Conservation (phyloP, 2,329 filamentous ascomycete genomes). For the Chalaropsis thielavioides region DNA sequence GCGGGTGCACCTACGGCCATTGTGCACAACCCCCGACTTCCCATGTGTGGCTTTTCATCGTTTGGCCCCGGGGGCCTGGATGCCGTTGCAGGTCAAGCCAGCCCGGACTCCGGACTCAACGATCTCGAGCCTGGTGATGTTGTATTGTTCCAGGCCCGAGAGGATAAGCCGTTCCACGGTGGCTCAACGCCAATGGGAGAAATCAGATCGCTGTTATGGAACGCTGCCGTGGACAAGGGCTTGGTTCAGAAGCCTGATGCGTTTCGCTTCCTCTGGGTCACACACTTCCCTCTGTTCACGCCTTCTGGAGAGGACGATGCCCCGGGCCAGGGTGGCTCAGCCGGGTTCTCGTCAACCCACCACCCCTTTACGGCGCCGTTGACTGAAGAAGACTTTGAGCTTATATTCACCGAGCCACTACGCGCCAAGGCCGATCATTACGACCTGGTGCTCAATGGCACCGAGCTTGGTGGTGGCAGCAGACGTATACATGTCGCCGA, state of each 20-base stretch:
- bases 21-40: conserved; percentile 57
- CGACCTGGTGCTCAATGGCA: conserved; percentile 87
- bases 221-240: conserved; percentile 48
- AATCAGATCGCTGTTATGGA: conserved; percentile 55
- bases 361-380: conserved; percentile 92
- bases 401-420: conserved; percentile 58
- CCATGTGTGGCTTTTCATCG: conserved; percentile 60
- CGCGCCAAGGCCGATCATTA: conserved; percentile 74
- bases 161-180: conserved; percentile 48
- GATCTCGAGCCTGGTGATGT: conserved; percentile 57
- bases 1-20: conserved; percentile 71
- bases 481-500: conserved; percentile 75
- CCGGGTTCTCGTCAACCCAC: conserved; percentile 76
- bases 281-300: conserved; percentile 84
- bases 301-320: conserved; percentile 38
- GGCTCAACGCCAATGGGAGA: conserved; percentile 61
- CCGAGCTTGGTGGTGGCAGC: conserved; percentile 86
- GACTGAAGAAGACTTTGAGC: conserved; percentile 53
- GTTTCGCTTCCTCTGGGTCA: conserved; percentile 71
- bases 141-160: conserved; percentile 66
- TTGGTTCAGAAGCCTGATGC: conserved; percentile 35
- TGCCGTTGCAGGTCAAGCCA: conserved; percentile 23
- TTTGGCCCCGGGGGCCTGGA: conserved; percentile 38
- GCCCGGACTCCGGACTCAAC: conserved; percentile 21
- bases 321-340: conserved; percentile 66